Conservation (phyloP, 495 filamentous ascomycete species). For the Halenospora varia region DNA sequence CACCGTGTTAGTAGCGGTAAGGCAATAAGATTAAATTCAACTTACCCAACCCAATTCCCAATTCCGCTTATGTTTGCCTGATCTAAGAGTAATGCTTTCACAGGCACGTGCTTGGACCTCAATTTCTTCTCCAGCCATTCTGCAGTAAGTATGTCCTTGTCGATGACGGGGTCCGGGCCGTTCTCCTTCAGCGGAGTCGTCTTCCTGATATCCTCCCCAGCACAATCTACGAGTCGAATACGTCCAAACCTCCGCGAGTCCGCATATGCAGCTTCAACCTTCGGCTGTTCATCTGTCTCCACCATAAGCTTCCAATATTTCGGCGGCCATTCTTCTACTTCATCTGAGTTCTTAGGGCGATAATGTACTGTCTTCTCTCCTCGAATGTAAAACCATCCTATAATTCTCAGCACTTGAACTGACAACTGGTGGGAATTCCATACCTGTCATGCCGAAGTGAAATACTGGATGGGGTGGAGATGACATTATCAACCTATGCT, state of each 20-base stretch:
- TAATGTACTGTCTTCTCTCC: constrained; percentile 75
- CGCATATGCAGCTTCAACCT: constrained; percentile 76
- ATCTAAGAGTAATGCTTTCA: constrained; percentile 84
- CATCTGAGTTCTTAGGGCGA: constrained; percentile 55
- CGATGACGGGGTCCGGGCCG: constrained; percentile 88
- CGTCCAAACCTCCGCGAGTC: constrained; percentile 73
- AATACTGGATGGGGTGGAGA: constrained; percentile 81
- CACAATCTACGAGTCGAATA: constrained; percentile 78
- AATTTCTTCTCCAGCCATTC: constrained; percentile 69
- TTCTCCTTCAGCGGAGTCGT: constrained; percentile 79
- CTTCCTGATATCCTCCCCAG: constrained; percentile 68
- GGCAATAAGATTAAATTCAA: neutral
- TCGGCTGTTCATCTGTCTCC: constrained; percentile 50
- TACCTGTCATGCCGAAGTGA: constrained; percentile 79
- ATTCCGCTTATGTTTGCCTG: constrained; percentile 90
- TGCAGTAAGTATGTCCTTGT: constrained; percentile 68
- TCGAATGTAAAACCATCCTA: constrained; percentile 83
- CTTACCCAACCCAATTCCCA: constrained; percentile 85
- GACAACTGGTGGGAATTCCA: constrained; percentile 5
- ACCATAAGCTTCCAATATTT: constrained; percentile 85
- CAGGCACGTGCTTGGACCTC: constrained; percentile 67
- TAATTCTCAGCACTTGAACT: constrained; percentile 21
- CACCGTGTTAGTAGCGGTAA: neutral
- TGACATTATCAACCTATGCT: constrained; percentile 52
- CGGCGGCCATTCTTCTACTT: constrained; percentile 73